A percentile compares a stretch with the other conserved stretches of the same genome.
phyloP scores from a whole-genome alignment of 116 monocot species.

The Phalaenopsis hybrid region DNA sequence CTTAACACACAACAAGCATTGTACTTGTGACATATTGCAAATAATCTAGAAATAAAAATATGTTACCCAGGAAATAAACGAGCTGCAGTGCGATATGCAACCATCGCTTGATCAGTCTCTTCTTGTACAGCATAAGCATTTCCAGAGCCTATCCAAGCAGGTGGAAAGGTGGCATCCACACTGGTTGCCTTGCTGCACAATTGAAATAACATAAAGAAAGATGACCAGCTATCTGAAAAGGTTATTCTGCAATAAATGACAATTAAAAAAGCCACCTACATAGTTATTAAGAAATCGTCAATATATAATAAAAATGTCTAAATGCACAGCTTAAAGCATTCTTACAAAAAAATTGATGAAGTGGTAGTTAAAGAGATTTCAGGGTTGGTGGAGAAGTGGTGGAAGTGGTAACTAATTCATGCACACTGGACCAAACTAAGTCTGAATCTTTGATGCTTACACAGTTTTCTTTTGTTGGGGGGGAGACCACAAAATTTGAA shows the following conservation, averaged over 20 bases:
- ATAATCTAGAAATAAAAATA: not conserved
- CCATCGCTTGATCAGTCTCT: conserved; percentile 92
- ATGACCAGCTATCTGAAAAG: not conserved
- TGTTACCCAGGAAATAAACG: conserved; percentile 90
- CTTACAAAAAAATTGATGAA: too few species aligned
- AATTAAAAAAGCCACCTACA: not conserved
- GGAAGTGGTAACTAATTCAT: too few species aligned
- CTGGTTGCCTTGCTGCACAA: conserved; percentile 79
- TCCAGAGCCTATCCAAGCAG: conserved; percentile 87
- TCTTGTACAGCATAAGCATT: conserved; percentile 81
- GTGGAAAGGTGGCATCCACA: conserved; percentile 82
- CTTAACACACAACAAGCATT: not conserved
- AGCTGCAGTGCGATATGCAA: conserved; percentile 80
- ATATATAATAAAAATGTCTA: not conserved
- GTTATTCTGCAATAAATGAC: not conserved
- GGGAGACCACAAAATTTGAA: too few species aligned
- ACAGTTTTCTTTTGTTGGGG: too few species aligned
- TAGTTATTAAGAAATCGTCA: not conserved
- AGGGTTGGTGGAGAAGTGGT: too few species aligned
- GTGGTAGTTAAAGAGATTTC: too few species aligned
- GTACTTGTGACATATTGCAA: not conserved
- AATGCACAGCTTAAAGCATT: too few species aligned
- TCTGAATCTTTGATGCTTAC: too few species aligned
- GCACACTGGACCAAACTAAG: too few species aligned
- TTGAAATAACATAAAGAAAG: not conserved